These are phyloP conservation scores for Nyctanthes arbortristis DNA, from an alignment of 257 asterid genomes.

Conservation along the genomic window DNA sequence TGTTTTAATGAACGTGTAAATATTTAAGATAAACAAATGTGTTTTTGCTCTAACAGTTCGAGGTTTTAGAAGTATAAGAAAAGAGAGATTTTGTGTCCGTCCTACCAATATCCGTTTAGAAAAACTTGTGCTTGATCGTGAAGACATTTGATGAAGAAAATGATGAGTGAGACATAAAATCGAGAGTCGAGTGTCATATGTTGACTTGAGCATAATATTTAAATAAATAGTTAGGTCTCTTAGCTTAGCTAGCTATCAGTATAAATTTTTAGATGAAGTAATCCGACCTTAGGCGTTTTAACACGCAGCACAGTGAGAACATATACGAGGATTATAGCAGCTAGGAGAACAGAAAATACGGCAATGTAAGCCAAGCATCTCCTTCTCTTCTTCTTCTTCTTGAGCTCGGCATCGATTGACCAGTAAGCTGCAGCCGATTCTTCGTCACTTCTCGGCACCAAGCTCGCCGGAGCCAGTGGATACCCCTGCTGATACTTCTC, in stretches of 20 bases:
- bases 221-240: background rate
- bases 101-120: too few species aligned
- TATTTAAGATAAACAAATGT: too few species aligned
- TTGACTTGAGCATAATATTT: too few species aligned
- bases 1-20: too few species aligned
- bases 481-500: conserved; percentile 33
- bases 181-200: too few species aligned
- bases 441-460: conserved; percentile 43
- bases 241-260: too few species aligned
- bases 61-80: background rate
- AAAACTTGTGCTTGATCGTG: too few species aligned
- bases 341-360: conserved; percentile 25
- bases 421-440: conserved; percentile 31
- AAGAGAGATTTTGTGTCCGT: too few species aligned
- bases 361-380: conserved; percentile 35
- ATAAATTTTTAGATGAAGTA: background rate
- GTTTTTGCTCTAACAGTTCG: background rate
- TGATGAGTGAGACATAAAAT: too few species aligned
- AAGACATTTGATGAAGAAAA: background rate
- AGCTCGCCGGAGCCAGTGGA: conserved; percentile 43
- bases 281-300: conserved; percentile 27
- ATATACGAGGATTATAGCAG: conserved; percentile 29
- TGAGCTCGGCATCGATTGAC: conserved; percentile 14
- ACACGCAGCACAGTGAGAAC: conserved; percentile 28
- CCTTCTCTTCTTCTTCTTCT: conserved; percentile 34